Evolutionary conservation across 352 stramenopile genomes (phyloP).

Genomic region (Phytopythium oedochilum): DNA sequence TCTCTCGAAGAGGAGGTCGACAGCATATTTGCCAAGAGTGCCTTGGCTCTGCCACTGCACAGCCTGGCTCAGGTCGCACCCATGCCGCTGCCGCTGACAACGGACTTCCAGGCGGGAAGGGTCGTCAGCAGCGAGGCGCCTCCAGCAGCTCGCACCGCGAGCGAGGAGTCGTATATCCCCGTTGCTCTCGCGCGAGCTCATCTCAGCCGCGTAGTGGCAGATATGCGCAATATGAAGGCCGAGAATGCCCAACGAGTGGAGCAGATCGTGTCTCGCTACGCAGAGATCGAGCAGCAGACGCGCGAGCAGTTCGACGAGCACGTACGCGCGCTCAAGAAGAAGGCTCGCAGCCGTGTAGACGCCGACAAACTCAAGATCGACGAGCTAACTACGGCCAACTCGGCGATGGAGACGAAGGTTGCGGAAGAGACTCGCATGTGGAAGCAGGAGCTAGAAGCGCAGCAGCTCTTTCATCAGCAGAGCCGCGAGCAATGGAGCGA

Average conservation of each 20-base stretch:
- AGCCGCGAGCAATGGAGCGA: slow-evolving; percentile 22
- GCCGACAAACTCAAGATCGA: slow-evolving; percentile 23
- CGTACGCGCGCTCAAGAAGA: slow-evolving; percentile 38
- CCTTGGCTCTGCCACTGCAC: background rate
- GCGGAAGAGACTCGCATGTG: slow-evolving; percentile 9
- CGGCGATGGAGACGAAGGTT: background rate
- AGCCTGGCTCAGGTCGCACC: slow-evolving; percentile 20
- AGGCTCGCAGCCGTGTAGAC: slow-evolving; percentile 21
- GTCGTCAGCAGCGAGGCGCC: slow-evolving; percentile 7
- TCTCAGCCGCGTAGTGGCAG: slow-evolving; percentile 57
- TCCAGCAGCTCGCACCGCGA: slow-evolving; percentile 12
- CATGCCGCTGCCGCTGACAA: slow-evolving; percentile 23
- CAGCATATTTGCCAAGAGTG: background rate
- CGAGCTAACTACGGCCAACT: slow-evolving; percentile 4
- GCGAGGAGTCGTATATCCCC: slow-evolving; percentile 68
- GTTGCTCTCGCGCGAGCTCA: slow-evolving; percentile 57
- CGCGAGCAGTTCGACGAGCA: slow-evolving; percentile 48
- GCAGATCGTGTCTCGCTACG: slow-evolving; percentile 50
- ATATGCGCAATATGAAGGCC: slow-evolving; percentile 77
- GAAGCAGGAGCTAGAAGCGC: slow-evolving; percentile 10
- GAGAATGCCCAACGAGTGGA: slow-evolving; percentile 47
- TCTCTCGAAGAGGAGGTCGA: background rate
- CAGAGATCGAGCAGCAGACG: slow-evolving; percentile 50
- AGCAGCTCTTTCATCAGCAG: slow-evolving; percentile 15
- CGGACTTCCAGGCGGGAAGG: slow-evolving; percentile 53